Evolutionary conservation across 768 basidiomycete species (phyloP).

Genomic region (Boletus sensibilis): DNA sequence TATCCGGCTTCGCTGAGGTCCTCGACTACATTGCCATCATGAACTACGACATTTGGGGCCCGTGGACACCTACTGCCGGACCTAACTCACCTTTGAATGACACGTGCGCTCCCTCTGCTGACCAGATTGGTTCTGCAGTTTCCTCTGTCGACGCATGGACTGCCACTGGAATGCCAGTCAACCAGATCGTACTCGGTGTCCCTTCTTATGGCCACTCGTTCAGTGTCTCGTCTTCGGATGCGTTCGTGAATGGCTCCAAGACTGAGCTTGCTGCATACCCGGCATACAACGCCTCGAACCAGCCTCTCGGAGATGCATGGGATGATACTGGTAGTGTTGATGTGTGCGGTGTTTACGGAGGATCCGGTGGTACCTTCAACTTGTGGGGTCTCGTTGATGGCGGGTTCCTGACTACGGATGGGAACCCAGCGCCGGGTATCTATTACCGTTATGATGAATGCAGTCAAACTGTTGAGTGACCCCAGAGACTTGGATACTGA

Average conservation of each 20-base stretch:
- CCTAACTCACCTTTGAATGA: constrained; percentile 82
- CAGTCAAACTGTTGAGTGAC: constrained; percentile 60
- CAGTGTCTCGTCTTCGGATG: constrained; percentile 38
- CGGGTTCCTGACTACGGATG: constrained; percentile 46
- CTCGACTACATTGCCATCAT: constrained; percentile 60
- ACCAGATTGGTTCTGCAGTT: constrained; percentile 71
- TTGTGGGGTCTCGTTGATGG: constrained; percentile 59
- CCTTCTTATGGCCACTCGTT: constrained; percentile 82
- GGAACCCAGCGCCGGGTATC: constrained; percentile 42
- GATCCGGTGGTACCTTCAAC: constrained; percentile 52
- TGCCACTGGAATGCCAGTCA: constrained; percentile 69
- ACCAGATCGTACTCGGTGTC: constrained; percentile 76
- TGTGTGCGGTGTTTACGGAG: constrained; percentile 49
- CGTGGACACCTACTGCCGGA: constrained; percentile 43
- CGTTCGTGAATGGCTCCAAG: constrained; percentile 34
- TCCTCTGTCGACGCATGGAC: constrained; percentile 73
- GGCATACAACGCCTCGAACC: constrained; percentile 42
- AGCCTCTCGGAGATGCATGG: constrained; percentile 58
- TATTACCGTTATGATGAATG: constrained; percentile 56
- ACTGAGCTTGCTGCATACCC: constrained; percentile 47
- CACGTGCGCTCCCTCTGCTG: constrained; percentile 56
- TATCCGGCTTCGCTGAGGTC: constrained; percentile 66
- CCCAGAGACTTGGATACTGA: not conserved
- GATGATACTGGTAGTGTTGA: constrained; percentile 48
- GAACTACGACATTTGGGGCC: constrained; percentile 61